Conservation (phyloP, 768 basidiomycete species). For the Panus rudis region DNA sequence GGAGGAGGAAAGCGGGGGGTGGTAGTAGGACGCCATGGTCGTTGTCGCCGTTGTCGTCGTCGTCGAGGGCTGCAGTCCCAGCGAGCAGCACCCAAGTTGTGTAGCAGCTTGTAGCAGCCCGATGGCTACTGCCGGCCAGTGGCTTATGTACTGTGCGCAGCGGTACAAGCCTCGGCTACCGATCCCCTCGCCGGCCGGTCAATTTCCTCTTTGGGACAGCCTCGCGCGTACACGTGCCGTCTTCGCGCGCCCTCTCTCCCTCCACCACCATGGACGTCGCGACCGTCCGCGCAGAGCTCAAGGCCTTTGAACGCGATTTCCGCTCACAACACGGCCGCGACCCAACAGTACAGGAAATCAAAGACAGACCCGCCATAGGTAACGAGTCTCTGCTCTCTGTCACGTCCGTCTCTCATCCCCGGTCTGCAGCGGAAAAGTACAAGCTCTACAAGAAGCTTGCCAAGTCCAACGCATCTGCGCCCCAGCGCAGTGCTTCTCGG, state of each 20-base stretch:
- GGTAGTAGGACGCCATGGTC: background rate
- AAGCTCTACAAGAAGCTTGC: constrained; percentile 73
- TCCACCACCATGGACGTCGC: constrained; percentile 32
- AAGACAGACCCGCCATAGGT: constrained; percentile 56
- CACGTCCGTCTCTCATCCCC: background rate
- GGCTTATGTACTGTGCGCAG: background rate
- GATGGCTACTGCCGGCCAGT: background rate
- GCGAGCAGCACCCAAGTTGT: background rate
- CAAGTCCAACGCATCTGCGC: constrained; percentile 33
- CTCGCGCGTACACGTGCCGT: background rate
- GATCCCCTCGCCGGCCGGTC: constrained; percentile 11
- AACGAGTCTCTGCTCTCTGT: constrained; percentile 6
- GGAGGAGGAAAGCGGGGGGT: background rate
- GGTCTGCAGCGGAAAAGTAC: constrained; percentile 62
- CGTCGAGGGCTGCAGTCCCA: constrained; percentile 5
- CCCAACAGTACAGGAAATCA: constrained; percentile 69
- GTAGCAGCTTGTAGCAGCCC: too few species aligned
- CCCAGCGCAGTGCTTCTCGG: constrained; percentile 27
- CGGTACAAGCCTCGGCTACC: background rate
- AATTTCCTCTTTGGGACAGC: constrained; percentile 6
- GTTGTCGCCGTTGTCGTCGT: background rate
- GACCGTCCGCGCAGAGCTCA: constrained; percentile 60
- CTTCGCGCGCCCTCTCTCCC: constrained; percentile 1
- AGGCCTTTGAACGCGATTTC: constrained; percentile 72
- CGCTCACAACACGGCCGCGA: constrained; percentile 45